Evolutionary conservation across 768 basidiomycete genomes (phyloP), one percentile per base, ranked within the genome.

Genomic region (Coprinellus micaceus): DNA sequence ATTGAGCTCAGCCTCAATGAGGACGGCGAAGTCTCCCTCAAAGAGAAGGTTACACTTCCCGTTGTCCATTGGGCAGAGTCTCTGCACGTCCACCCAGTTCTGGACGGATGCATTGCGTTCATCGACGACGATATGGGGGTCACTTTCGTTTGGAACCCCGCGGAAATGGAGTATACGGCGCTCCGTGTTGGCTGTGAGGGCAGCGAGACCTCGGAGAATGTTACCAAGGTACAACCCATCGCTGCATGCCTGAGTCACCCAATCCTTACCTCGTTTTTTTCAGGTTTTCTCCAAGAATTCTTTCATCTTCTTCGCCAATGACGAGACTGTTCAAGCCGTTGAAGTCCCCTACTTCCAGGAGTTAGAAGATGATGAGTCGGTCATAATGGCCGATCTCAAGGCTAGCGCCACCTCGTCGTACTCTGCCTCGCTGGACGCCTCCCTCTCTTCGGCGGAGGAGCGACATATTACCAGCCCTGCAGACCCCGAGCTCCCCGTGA

Each of bases 281-380:
- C 24, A 44, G 43, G 43, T 24, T 6, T 44, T 44, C 24, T 44
- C 43, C 43, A n/a, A 7, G n/a, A 17, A 24, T 17, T 44, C 43
- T 44, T 44, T 44, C n/a, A 44, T 44, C n/a, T 44, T 44, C 43
- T 44, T 44, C n/a, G 43, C 43, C 24, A 44, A 44, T 44, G 43
- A 24, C 43, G 24, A 44, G n/a, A 17, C 7, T n/a, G 24, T 44
- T 24, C 43, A 44, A n/a, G 43, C 43, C 9, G 43, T 44, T 6
- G 43, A 44, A 17, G 24, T 44, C 6, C 43, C 43, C 7, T 44
- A 24, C 43, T 44, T 44, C 24, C 33, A 33, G 33, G 43, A 44
- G 10, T 44, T 24, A 9, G n/a, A 19, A 9, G 43, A 44, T 6
- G 24, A 44, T 44, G 43, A 44, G n/a, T 44, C 43, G 10, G 24